phyloP scores from a whole-genome alignment of 176 grass and related monocot species.

The Microstegium vimineum region DNA sequence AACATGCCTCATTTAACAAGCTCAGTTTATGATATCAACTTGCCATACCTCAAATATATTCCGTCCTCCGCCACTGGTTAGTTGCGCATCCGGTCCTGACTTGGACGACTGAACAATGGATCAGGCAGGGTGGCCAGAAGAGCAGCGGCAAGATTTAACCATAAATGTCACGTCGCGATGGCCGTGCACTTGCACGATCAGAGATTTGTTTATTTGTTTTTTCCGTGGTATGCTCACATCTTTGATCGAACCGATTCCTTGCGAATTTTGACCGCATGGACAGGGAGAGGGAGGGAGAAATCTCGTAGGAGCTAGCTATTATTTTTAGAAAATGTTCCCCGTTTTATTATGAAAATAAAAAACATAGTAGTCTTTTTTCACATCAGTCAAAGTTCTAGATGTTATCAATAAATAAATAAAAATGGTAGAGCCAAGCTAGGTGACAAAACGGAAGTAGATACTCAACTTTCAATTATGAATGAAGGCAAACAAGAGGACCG shows the following conservation, averaged over 20 bases:
- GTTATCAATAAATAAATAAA: not conserved
- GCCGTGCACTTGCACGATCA: not conserved
- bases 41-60: too few relatives aligned
- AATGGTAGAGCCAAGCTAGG: not conserved
- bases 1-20: too few relatives aligned
- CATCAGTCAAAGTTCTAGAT: not conserved
- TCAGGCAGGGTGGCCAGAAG: not conserved
- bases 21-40: too few relatives aligned
- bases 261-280: constrained; percentile 18
- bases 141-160: constrained; percentile 15
- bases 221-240: not conserved
- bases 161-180: not conserved
- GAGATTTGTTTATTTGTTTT: constrained; percentile 22
- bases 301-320: not conserved
- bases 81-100: constrained; percentile 35
- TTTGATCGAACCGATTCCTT: constrained; percentile 38
- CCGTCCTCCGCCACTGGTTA: too few relatives aligned
- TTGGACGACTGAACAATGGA: constrained; percentile 7
- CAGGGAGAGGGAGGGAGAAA: not conserved
- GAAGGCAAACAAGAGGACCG: too few relatives aligned
- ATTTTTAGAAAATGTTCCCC: not conserved
- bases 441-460: too few relatives aligned
- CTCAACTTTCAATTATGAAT: too few relatives aligned
- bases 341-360: not conserved
- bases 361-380: not conserved